phyloP scores from a whole-genome alignment of 2,329 filamentous ascomycete species.

The Aspergillus transmontanensis region DNA sequence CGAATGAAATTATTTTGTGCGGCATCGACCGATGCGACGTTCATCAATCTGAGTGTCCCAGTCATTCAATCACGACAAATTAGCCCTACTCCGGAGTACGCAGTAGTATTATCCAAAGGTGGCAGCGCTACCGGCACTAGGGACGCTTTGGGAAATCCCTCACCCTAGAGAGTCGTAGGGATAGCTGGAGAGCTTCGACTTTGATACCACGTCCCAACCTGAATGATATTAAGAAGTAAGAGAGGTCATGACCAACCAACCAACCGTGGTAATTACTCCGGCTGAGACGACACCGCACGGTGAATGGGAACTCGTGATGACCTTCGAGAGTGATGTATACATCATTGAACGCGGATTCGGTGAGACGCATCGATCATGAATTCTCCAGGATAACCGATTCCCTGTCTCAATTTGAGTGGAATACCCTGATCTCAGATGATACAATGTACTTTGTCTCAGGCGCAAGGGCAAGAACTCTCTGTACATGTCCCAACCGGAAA shows the following conservation, averaged over 20 bases:
- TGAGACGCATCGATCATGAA: not conserved
- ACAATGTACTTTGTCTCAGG: conserved; percentile 4
- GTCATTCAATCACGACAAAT: not conserved
- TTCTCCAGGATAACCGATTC: not conserved
- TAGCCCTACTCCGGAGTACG: not conserved
- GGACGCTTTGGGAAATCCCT: not conserved
- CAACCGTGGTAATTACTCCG: conserved; percentile 1
- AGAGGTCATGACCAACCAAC: not conserved
- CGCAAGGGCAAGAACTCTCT: conserved; percentile 13
- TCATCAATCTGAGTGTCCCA: conserved; percentile 2
- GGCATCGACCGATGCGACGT: conserved; percentile 5
- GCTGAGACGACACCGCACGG: conserved; percentile 3
- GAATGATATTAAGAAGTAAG: not conserved
- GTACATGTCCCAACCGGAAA: not conserved
- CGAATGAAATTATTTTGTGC: not conserved
- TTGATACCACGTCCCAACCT: too few relatives aligned
- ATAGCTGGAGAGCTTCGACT: not conserved
- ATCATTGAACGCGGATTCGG: not conserved
- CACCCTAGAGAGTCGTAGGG: not conserved
- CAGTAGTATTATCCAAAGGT: not conserved
- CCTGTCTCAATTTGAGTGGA: not conserved
- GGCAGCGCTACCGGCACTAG: not conserved
- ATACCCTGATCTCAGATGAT: not conserved
- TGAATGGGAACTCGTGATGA: conserved; percentile 4
- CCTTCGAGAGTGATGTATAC: not conserved